Percentiles rank a stretch among this genome's conserved stretches.
Conservation (phyloP, 225 moss, liverwort and hornwort species). For the Physcomitrium patens region DNA sequence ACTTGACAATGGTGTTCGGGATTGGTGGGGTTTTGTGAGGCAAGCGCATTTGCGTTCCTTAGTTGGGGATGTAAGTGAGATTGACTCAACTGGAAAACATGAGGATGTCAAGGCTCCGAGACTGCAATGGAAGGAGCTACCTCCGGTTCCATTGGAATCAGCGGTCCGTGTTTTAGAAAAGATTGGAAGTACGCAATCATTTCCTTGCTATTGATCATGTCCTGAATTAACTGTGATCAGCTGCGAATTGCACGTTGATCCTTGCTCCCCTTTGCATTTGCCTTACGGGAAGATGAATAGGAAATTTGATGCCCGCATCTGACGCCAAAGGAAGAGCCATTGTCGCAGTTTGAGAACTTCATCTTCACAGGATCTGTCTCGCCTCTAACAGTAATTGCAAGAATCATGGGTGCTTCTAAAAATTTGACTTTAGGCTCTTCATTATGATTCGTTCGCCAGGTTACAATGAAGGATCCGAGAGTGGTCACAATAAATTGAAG, state of each 20-base stretch:
- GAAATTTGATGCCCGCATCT: background rate
- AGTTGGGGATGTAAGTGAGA: background rate
- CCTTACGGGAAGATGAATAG: background rate
- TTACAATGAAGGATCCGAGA: slow-evolving; percentile 34
- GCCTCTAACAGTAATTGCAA: background rate
- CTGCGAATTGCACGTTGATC: background rate
- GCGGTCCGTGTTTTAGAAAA: slow-evolving; percentile 50
- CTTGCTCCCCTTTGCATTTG: background rate
- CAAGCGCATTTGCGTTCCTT: slow-evolving; percentile 27
- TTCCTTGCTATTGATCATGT: slow-evolving; percentile 6
- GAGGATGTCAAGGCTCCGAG: slow-evolving; percentile 8
- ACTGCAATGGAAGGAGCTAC: slow-evolving; percentile 48
- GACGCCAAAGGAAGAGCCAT: background rate
- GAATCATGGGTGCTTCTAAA: background rate
- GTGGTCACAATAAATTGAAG: slow-evolving; percentile 32
- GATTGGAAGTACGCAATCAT: slow-evolving; percentile 36
- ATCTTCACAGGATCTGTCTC: background rate
- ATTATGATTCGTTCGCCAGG: slow-evolving; percentile 22
- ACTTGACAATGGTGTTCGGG: background rate
- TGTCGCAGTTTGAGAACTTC: background rate
- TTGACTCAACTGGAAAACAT: slow-evolving; percentile 18
- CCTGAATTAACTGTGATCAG: background rate
- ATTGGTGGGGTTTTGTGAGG: slow-evolving; percentile 26
- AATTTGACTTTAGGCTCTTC: background rate
- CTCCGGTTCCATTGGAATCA: slow-evolving; percentile 54